Evolutionary conservation across 768 basidiomycete genomes (phyloP).

Genomic region (Amanita subjunquillea): DNA sequence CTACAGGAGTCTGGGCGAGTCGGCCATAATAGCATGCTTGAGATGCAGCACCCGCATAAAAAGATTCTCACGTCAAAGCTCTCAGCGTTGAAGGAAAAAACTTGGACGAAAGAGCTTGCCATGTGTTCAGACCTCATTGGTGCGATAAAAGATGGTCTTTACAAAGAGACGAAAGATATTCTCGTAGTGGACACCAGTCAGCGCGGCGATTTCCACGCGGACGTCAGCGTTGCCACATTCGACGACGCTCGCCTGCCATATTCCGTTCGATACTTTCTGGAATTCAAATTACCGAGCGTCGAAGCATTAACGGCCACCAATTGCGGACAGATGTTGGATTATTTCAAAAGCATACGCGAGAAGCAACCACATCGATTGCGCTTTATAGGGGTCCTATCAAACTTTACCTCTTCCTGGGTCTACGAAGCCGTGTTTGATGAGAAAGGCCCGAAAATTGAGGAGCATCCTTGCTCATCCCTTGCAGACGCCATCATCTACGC

Average conservation of each 20-base stretch:
- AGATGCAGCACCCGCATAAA: too few species aligned
- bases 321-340: neutral
- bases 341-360: neutral
- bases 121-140: neutral
- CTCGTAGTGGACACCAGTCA: neutral
- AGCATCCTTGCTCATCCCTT: neutral
- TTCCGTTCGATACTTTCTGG: too few species aligned
- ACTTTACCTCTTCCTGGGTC: neutral
- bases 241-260: too few species aligned
- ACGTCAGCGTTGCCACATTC: neutral
- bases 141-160: neutral
- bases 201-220: neutral
- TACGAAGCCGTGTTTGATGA: neutral
- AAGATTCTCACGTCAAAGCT: too few species aligned
- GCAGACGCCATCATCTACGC: neutral
- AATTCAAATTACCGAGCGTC: too few species aligned
- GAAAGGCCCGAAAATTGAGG: neutral
- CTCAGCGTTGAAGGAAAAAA: too few species aligned
- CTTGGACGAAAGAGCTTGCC: too few species aligned
- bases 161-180: neutral
- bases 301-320: too few species aligned
- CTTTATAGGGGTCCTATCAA: too few species aligned
- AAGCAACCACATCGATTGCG: too few species aligned
- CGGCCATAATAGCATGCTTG: too few species aligned
- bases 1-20: too few species aligned